These are phyloP conservation scores for Mucor indicus DNA, from an alignment of 371 early-diverging fungal species.

Conservation along the genomic window DNA sequence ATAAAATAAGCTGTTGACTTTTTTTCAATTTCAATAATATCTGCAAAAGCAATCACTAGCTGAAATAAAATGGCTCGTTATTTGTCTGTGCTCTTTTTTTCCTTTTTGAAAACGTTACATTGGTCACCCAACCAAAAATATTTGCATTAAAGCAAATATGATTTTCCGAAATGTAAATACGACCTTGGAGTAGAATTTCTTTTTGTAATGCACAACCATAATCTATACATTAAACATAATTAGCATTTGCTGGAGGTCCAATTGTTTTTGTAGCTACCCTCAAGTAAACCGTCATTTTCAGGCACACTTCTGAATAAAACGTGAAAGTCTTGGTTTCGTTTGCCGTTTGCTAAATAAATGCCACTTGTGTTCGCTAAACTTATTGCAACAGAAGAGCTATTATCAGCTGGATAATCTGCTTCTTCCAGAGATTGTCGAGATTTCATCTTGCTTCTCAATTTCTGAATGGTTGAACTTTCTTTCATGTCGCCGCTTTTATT, in stretches of 20 bases:
- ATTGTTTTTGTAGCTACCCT: too few relatives aligned
- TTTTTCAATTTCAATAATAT: slow-evolving; percentile 83
- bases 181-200: slow-evolving; percentile 91
- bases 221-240: slow-evolving; percentile 60
- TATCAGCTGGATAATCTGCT: background rate
- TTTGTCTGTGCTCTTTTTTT: background rate
- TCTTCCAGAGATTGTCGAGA: slow-evolving; percentile 5
- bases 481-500: slow-evolving; percentile 17
- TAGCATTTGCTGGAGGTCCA: too few relatives aligned
- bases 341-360: slow-evolving; percentile 26
- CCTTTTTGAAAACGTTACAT: slow-evolving; percentile 38
- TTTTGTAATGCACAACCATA: slow-evolving; percentile 91
- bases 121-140: slow-evolving; percentile 96
- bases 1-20: slow-evolving; percentile 78
- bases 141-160: slow-evolving; percentile 92
- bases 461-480: slow-evolving; percentile 18
- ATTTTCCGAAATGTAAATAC: slow-evolving; percentile 84
- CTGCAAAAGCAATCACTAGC: slow-evolving; percentile 79
- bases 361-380: background rate
- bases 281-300: slow-evolving; percentile 52
- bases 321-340: slow-evolving; percentile 53
- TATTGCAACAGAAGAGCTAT: background rate
- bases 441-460: slow-evolving; percentile 16
- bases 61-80: too few relatives aligned
- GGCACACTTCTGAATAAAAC: slow-evolving; percentile 54